Percentiles rank a stretch among this genome's conserved stretches.
Conservation (phyloP, 805 yeast genomes). For the Candida pini region DNA sequence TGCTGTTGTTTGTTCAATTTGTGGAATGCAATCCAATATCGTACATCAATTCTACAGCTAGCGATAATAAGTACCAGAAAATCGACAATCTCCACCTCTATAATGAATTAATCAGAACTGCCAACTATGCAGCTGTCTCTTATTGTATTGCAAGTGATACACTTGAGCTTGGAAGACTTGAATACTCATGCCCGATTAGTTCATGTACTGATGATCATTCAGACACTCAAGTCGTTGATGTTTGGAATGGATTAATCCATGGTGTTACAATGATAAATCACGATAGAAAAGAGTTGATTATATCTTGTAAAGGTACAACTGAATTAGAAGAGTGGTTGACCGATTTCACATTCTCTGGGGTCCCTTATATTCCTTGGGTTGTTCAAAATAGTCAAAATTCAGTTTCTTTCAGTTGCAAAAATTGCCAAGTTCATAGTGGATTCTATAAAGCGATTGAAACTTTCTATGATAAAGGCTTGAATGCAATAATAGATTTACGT, state of each 20-base stretch:
- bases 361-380: conserved; percentile 38
- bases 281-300: conserved; percentile 34
- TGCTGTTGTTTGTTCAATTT: too few species aligned
- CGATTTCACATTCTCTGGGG: conserved; percentile 46
- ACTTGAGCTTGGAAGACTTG: conserved; percentile 19
- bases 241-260: conserved; percentile 44
- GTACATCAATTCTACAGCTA: too few species aligned
- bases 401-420: conserved; percentile 33
- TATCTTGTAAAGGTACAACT: conserved; percentile 61
- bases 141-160: conserved; percentile 28
- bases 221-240: conserved; percentile 32
- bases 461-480: conserved; percentile 34
- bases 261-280: conserved; percentile 52
- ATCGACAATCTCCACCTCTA: conserved; percentile 12
- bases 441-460: conserved; percentile 43
- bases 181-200: conserved; percentile 30
- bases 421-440: conserved; percentile 62
- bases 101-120: conserved; percentile 26
- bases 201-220: conserved; percentile 23
- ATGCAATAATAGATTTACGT: conserved; percentile 30
- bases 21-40: too few species aligned
- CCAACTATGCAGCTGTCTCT: conserved; percentile 29
- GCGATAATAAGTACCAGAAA: too few species aligned
- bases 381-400: conserved; percentile 16
- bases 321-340: conserved; percentile 56